Conservation (phyloP, 2,329 filamentous ascomycete species). For the Tolypocladium ophioglossoides region DNA sequence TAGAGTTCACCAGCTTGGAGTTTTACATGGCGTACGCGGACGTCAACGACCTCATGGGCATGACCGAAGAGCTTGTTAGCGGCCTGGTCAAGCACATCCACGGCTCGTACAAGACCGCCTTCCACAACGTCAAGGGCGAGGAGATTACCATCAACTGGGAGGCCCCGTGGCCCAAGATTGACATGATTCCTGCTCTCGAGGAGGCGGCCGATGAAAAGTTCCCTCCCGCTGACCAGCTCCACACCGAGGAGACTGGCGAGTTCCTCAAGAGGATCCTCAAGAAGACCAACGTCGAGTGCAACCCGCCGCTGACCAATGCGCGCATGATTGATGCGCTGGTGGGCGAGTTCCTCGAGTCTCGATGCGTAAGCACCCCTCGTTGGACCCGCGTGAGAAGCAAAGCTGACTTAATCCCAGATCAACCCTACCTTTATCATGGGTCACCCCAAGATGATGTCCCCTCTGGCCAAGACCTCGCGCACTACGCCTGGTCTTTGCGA, state of each 20-base stretch:
- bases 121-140: conserved; percentile 79
- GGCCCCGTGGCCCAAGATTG: conserved; percentile 81
- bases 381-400: background rate
- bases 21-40: conserved; percentile 95
- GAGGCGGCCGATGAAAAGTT: conserved; percentile 88
- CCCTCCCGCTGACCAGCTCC: conserved; percentile 76
- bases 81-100: conserved; percentile 81
- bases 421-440: conserved; percentile 60
- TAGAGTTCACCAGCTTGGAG: conserved; percentile 94
- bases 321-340: conserved; percentile 94
- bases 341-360: conserved; percentile 91
- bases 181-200: conserved; percentile 85
- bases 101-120: conserved; percentile 75
- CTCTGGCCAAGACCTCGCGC: conserved; percentile 91
- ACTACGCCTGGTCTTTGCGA: conserved; percentile 76
- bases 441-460: conserved; percentile 70
- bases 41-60: conserved; percentile 68
- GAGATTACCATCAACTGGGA: conserved; percentile 92
- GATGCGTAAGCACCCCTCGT: conserved; percentile 40
- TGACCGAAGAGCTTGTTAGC: conserved; percentile 89
- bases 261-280: conserved; percentile 78
- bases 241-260: conserved; percentile 78
- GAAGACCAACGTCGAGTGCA: conserved; percentile 86
- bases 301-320: conserved; percentile 82
- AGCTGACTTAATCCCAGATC: conserved; percentile 26